Percentiles rank a stretch among this genome's conserved stretches.
These are phyloP conservation scores for Starmera caribaea DNA, from an alignment of 805 yeast genomes.

Conservation along the genomic window DNA sequence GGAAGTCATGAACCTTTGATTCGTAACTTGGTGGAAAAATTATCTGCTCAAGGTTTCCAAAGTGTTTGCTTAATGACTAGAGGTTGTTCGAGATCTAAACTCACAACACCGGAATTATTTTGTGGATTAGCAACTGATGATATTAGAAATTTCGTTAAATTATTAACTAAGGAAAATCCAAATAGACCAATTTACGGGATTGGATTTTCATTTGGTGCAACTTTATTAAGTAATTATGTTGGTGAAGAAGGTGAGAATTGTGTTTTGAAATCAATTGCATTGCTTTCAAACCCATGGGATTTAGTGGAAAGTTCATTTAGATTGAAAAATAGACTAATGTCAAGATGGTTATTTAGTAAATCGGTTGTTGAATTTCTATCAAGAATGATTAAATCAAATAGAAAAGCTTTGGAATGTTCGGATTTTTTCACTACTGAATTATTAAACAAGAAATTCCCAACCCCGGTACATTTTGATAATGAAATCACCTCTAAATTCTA, in stretches of 20 bases:
- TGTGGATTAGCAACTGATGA: constrained; percentile 66
- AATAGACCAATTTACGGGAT: constrained; percentile 52
- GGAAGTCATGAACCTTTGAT: constrained; percentile 73
- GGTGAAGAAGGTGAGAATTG: constrained; percentile 54
- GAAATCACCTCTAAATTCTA: constrained; percentile 49
- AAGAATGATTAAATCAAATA: constrained; percentile 35
- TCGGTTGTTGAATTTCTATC: constrained; percentile 30
- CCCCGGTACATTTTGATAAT: constrained; percentile 50
- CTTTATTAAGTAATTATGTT: constrained; percentile 54
- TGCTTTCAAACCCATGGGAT: constrained; percentile 70
- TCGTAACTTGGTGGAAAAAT: constrained; percentile 38
- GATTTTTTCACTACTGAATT: constrained; percentile 24
- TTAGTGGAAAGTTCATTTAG: constrained; percentile 43
- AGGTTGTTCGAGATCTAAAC: constrained; percentile 70
- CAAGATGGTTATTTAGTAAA: constrained; percentile 31
- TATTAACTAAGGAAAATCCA: constrained; percentile 44
- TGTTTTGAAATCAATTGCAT: constrained; percentile 46
- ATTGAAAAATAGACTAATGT: constrained; percentile 27
- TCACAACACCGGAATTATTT: constrained; percentile 59
- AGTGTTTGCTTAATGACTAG: constrained; percentile 59
- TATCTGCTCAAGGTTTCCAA: constrained; percentile 38
- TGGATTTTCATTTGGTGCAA: constrained; percentile 70
- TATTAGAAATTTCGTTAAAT: constrained; percentile 45
- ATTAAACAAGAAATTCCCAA: constrained; percentile 26
- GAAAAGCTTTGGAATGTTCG: constrained; percentile 22